Base-by-base conservation (phyloP, 2,329 filamentous ascomycete species). In the Paraconiothyrium sp. region DNA sequence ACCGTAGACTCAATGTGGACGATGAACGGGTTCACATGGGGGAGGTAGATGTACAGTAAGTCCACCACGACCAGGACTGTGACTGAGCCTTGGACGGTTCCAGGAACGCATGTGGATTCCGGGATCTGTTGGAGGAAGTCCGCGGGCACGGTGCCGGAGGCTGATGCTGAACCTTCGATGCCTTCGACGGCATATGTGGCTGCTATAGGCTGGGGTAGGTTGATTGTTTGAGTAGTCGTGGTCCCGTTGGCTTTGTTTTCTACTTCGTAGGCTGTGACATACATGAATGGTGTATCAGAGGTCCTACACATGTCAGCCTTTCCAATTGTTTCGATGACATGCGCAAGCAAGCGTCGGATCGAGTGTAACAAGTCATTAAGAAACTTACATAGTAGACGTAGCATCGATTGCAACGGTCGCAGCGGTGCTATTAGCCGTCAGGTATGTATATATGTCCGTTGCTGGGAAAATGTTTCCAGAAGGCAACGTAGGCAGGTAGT, bases 231-330 rank as follows among this genome's bases (percentile, higher is more conserved):
- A 4, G 80, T 81, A 0, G 60, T 67, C 44, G 75, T 75, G 11
- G 63, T 69, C 60, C 75, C 78, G 2, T 52, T 67, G 3, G 73
- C 59, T 41, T 72, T 71, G 32, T 61, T 74, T 54, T 79, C 76
- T n/a, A 83, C 72, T 59, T 82, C 79, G 60, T 82, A 83, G 5
- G 71, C 70, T 20, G 76, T 78, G 64, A 83, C 81, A 61, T 80
- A 79, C 7, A 82, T 75, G 49, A 82, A 80, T 0, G 81, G 78
- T 0, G 80, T 81, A 48, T 67, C 72, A 16, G 75, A 77, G 3
- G 73, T 73, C 35, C 73, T 71, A 51, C 14, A 30, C n/a, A 47
- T 13, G 48, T 66, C 44, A 65, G 61, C 4, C 27, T 30, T 30
- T 30, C 27, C 27, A 30, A 30, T 30, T 30, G 27, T 24, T n/a